Base-by-base conservation (phyloP, 768 basidiomycete genomes). In the Boletus eberwhitei region DNA sequence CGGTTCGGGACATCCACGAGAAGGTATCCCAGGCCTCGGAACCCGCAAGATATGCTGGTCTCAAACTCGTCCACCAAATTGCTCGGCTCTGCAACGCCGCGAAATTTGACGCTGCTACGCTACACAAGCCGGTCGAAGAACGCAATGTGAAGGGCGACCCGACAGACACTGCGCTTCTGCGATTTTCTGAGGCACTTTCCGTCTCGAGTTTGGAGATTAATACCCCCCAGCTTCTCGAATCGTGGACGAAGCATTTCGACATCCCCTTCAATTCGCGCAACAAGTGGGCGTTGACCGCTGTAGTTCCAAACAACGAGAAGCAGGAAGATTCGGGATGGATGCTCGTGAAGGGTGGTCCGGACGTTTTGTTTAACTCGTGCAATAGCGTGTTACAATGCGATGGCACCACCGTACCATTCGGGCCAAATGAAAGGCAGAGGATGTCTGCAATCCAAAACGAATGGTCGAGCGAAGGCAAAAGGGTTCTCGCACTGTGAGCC, bases 341-440 rank as follows among this genome's bases (percentile, higher is more conserved):
- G 50, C 67, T 81, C 50, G 72, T 78, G 65, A 84, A 85, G 62
- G 83, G 83, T 32, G 84, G 80, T 2, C 84, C 84, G 0, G 84
- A 86, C 52, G 70, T 81, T 3, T 69, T 82, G 17, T 74, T 81
- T 42, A 62, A 61, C 3, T 64, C 66, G 7, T 80, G 79, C 57
- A 71, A 65, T 8, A 54, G 32, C 8, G 72, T 73, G 46, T 48
- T 75, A 35, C 60, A 62, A 19, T 48, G 67, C 1, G 68, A 73
- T 47, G 75, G 75, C 4, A 59, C 64, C 12, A 53, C 67, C 5
- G 44, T 71, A 8, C 70, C 73, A 2, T 66, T 77, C 36, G 68
- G 69, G 17, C 42, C 52, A 14, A 42, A 48, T 0, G 65, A 69
- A 50, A 54, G 48, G 21, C 36, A 62, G 22, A 60, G 58, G 16